These are phyloP conservation scores for Ceratobasidium theobromae DNA, from an alignment of 1,284 basidiomycete species.

Conservation along the genomic window DNA sequence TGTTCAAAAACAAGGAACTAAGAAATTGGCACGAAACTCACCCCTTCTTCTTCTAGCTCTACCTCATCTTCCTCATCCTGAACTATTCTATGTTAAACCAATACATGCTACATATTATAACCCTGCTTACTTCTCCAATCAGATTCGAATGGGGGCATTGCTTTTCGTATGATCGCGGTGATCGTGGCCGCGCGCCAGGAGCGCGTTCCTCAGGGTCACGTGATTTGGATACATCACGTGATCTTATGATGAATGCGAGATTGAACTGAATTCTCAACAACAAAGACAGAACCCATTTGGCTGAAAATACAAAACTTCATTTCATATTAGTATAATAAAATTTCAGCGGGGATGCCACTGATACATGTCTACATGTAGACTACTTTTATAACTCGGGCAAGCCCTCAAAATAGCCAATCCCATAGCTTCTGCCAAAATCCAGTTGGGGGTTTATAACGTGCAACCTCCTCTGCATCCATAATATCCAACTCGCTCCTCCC, in stretches of 20 bases:
- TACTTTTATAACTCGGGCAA: background rate
- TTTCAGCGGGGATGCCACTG: no score
- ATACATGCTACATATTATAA: background rate
- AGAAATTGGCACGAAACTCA: slow-evolving; percentile 43
- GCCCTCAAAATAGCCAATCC: slow-evolving; percentile 31
- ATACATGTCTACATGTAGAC: no score
- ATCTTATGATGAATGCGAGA: no score
- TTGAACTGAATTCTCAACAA: no score
- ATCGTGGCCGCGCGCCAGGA: background rate
- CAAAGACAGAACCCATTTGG: no score
- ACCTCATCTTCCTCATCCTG: slow-evolving; percentile 73
- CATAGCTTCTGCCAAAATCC: slow-evolving; percentile 31
- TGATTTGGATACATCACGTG: no score
- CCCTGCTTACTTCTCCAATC: slow-evolving; percentile 13
- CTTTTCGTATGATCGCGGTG: background rate
- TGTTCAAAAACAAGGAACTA: background rate
- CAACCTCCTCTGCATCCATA: slow-evolving; percentile 39
- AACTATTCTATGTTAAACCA: background rate
- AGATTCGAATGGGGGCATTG: slow-evolving; percentile 13
- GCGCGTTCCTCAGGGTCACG: background rate
- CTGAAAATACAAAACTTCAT: no score
- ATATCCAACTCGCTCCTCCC: slow-evolving; percentile 47
- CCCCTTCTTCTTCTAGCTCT: slow-evolving; percentile 69
- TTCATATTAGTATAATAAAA: no score
- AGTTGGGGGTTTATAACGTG: slow-evolving; percentile 32